phyloP scores from a whole-genome alignment of 495 filamentous ascomycete species.

The Penicilliopsis zonata region DNA sequence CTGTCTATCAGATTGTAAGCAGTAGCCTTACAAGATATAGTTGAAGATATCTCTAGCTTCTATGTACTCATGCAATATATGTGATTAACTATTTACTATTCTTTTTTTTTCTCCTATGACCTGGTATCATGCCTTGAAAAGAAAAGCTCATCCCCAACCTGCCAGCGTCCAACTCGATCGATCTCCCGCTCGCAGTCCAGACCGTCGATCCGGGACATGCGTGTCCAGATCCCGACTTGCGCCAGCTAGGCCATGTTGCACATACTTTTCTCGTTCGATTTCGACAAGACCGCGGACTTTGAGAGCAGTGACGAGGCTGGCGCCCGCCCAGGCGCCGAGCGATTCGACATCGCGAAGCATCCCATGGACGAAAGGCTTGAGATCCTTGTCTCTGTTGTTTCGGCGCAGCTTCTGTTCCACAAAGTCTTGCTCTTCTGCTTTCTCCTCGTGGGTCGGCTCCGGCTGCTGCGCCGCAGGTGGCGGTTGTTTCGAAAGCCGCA shows the following conservation, averaged over 20 bases:
- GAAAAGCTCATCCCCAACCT: slow-evolving; percentile 60
- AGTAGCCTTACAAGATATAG: too few relatives aligned
- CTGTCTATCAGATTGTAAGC: too few relatives aligned
- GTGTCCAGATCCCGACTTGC: slow-evolving; percentile 52
- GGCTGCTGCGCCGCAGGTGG: not conserved
- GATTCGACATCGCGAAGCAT: slow-evolving; percentile 66
- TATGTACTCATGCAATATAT: too few relatives aligned
- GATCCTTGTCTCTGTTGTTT: slow-evolving; percentile 34
- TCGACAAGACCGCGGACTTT: slow-evolving; percentile 70
- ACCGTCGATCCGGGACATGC: slow-evolving; percentile 37
- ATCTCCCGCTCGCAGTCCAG: slow-evolving; percentile 45
- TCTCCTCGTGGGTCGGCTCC: slow-evolving; percentile 10
- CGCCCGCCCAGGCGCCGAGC: slow-evolving; percentile 81
- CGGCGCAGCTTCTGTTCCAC: slow-evolving; percentile 50
- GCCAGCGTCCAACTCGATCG: slow-evolving; percentile 69
- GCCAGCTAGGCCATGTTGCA: slow-evolving; percentile 63
- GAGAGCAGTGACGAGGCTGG: slow-evolving; percentile 65
- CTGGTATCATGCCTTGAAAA: too few relatives aligned
- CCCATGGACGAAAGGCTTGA: slow-evolving; percentile 37
- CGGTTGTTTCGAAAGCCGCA: slow-evolving; percentile 17
- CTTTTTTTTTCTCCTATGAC: too few relatives aligned
- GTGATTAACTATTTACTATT: too few relatives aligned
- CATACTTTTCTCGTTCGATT: slow-evolving; percentile 75
- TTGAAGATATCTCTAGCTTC: too few relatives aligned
- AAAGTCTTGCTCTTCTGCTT: slow-evolving; percentile 42